A percentile compares a stretch with the other conserved stretches of the same genome.
phyloP scores from a whole-genome alignment of 2,329 filamentous ascomycete genomes.

The Alternaria sp. region DNA sequence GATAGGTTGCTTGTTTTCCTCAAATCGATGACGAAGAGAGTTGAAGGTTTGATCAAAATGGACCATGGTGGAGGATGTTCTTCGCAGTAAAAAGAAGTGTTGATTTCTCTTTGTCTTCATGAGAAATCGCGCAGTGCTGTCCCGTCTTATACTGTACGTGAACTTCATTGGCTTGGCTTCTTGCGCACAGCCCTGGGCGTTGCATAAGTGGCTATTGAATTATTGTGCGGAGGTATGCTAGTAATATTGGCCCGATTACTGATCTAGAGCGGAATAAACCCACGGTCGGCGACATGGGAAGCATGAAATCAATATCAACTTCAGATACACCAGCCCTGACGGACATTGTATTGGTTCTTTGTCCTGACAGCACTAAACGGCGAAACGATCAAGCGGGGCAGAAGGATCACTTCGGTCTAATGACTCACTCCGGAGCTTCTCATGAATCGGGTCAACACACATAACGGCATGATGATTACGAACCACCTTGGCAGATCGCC shows the following conservation, averaged over 20 bases:
- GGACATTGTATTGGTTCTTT: background rate
- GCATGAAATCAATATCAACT: background rate
- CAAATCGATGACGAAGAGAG: background rate
- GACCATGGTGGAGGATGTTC: background rate
- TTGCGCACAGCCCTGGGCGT: background rate
- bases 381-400: background rate
- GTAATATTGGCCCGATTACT: background rate
- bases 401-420: background rate
- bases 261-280: background rate
- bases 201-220: background rate
- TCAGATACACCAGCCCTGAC: background rate
- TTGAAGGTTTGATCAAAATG: background rate
- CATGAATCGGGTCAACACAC: background rate
- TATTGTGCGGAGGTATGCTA: background rate
- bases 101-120: background rate
- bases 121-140: background rate
- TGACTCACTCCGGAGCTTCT: background rate
- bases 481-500: background rate
- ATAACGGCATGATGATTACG: background rate
- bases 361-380: background rate
- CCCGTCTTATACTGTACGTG: background rate
- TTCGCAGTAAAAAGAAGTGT: background rate
- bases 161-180: background rate
- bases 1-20: background rate
- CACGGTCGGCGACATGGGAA: background rate